A percentile compares a stretch with the other conserved stretches of the same genome.
Conservation (phyloP, 768 basidiomycete genomes). For the Astraeus odoratus region DNA sequence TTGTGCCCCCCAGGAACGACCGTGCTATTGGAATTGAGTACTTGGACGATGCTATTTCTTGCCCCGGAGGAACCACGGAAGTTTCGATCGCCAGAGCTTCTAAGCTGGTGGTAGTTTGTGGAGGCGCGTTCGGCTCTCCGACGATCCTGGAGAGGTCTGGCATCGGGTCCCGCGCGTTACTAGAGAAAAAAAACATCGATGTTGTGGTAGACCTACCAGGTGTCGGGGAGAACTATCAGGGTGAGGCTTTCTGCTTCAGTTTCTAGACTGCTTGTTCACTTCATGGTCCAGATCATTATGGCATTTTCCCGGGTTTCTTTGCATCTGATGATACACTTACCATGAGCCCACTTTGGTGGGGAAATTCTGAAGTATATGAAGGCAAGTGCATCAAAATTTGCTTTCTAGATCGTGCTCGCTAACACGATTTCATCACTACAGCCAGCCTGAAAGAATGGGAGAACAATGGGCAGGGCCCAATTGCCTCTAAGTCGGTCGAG, state of each 20-base stretch:
- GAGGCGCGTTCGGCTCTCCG: slow-evolving; percentile 38
- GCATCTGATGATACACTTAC: slow-evolving; percentile 40
- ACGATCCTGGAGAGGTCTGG: slow-evolving; percentile 50
- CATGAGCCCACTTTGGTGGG: slow-evolving; percentile 39
- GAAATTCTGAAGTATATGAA: slow-evolving; percentile 30
- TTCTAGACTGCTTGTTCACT: not conserved
- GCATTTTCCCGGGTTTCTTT: slow-evolving; percentile 24
- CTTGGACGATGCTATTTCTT: slow-evolving; percentile 19
- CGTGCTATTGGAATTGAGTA: slow-evolving; percentile 35
- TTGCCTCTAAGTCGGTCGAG: slow-evolving; percentile 45
- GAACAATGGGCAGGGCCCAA: slow-evolving; percentile 34
- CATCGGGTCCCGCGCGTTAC: slow-evolving; percentile 28
- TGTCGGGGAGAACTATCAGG: slow-evolving; percentile 38
- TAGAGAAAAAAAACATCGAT: slow-evolving; percentile 23
- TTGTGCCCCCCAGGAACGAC: slow-evolving; percentile 23
- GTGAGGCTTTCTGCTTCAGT: slow-evolving; percentile 7
- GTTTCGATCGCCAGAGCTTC: slow-evolving; percentile 21
- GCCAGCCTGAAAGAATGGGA: slow-evolving; percentile 24
- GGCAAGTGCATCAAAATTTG: slow-evolving; percentile 25
- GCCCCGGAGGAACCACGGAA: slow-evolving; percentile 7
- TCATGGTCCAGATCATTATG: slow-evolving; percentile 22
- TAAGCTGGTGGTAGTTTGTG: slow-evolving; percentile 32
- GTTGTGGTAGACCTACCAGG: slow-evolving; percentile 33
- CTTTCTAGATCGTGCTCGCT: slow-evolving; percentile 4
- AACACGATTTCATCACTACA: not conserved